phyloP scores from a whole-genome alignment of 305 asterid genomes.

The Coffea humblotiana region DNA sequence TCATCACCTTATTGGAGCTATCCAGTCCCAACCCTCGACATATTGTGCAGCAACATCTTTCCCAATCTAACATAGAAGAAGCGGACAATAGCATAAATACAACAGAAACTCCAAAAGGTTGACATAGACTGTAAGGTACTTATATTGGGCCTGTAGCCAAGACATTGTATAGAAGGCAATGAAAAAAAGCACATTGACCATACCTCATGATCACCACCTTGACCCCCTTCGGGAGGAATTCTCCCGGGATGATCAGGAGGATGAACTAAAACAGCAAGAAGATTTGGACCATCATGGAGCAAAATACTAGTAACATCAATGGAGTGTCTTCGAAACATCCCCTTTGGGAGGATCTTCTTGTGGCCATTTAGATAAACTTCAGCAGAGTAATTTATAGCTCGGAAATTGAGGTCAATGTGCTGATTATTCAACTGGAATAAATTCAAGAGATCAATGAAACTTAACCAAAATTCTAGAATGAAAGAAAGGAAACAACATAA shows the following conservation, averaged over 20 bases:
- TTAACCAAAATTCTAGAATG: not conserved
- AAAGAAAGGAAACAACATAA: not conserved
- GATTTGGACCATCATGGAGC: slow-evolving; percentile 65
- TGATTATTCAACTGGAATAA: slow-evolving; percentile 60
- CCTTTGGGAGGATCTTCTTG: slow-evolving; percentile 80
- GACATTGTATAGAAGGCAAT: not conserved
- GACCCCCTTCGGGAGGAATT: slow-evolving; percentile 93
- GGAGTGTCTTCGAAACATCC: slow-evolving; percentile 95
- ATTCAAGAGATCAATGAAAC: slow-evolving; percentile 31
- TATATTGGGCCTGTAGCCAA: not conserved
- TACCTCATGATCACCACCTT: slow-evolving; percentile 99
- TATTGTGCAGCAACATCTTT: slow-evolving; percentile 95
- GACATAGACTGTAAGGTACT: not conserved
- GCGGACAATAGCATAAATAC: slow-evolving; percentile 18
- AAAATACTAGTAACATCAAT: slow-evolving; percentile 68
- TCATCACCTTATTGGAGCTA: slow-evolving; percentile 85
- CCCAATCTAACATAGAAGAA: slow-evolving; percentile 61
- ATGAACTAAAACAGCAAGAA: slow-evolving; percentile 81
- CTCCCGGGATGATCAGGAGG: slow-evolving; percentile 99
- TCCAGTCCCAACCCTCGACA: slow-evolving; percentile 99
- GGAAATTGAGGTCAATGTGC: slow-evolving; percentile 73
- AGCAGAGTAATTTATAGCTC: slow-evolving; percentile 90
- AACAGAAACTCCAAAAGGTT: not conserved
- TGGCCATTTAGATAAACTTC: slow-evolving; percentile 89
- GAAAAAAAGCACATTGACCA: not conserved